Base-by-base conservation (phyloP, 495 filamentous ascomycete species). In the Penicillium angulare region DNA sequence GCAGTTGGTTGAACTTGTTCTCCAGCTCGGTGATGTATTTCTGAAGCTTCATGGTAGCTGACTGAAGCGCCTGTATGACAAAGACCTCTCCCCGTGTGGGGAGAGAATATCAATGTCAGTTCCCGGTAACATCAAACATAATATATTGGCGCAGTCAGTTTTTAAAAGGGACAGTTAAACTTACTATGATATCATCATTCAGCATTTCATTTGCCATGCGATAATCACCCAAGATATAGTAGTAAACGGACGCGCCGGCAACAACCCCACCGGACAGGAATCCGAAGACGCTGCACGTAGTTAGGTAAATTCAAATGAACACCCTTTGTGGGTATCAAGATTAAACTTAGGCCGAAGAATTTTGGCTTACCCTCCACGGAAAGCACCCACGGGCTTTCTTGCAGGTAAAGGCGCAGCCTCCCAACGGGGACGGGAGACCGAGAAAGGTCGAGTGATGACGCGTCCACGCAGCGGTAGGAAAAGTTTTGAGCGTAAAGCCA, bases 121-220 rank as follows among this genome's bases (percentile, higher is more conserved):
- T 8, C 22, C 43, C 5, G 36, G 10, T 29, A 42, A 38, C 17
- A 40, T 39, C 29, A 21, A 13, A 40, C 24, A 42, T 18, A 48
- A 18, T 27, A n/a, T n/a, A n/a, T n/a, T n/a, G n/a, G n/a, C n/a
- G n/a, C n/a, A n/a, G n/a, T n/a, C n/a, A n/a, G n/a, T n/a, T n/a
- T n/a, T n/a, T 23, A 24, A 43, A 40, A 54, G 26, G 47, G 46
- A 40, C 18, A 20, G 5, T 39, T 71, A 45, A 65, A 58, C 89
- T 65, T 82, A 97, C 93, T 73, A 88, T 88, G 68, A 98, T 96
- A 76, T 98, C 93, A 72, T 95, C 89, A 36, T 87, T 93, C 71
- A 98, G 73, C 65, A 96, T 80, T 72, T 96, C 89, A 69, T 97
- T 98, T 47, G 90, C 88, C 31, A 93, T 78, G 68, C 89, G 86